Conservation (phyloP, 305 asterid species). For the Solanum hybrid region DNA sequence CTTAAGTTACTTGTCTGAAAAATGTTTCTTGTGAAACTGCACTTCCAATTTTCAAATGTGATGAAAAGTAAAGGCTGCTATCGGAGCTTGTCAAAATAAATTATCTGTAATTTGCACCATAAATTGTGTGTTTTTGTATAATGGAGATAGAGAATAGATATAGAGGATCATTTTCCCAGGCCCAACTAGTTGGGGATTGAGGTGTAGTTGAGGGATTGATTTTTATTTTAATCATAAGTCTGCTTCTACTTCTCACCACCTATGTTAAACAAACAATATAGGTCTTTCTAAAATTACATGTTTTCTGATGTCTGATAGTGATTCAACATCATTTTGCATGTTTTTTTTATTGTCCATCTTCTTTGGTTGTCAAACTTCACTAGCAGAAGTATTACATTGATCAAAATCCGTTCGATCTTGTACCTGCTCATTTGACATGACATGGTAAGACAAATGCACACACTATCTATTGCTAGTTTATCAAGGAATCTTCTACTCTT, state of each 20-base stretch:
- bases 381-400: not conserved
- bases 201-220: not conserved
- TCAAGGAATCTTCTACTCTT: not conserved
- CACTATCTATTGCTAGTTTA: not conserved
- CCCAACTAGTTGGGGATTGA: not conserved
- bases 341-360: not conserved
- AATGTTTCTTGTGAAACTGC: not conserved
- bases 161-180: not conserved
- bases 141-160: not conserved
- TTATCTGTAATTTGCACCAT: not conserved
- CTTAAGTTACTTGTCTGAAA: not conserved
- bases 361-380: not conserved
- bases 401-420: not conserved
- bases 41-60: not conserved
- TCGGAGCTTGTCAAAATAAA: not conserved
- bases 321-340: not conserved
- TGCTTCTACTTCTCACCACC: not conserved
- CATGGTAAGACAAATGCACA: not conserved
- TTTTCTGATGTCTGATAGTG: not conserved
- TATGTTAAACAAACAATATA: not conserved
- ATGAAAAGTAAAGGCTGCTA: not conserved
- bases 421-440: not conserved
- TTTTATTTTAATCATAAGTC: not conserved
- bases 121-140: not conserved
- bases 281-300: not conserved